phyloP scores from a whole-genome alignment of 352 stramenopile species.

The Phytophthora sp. region DNA sequence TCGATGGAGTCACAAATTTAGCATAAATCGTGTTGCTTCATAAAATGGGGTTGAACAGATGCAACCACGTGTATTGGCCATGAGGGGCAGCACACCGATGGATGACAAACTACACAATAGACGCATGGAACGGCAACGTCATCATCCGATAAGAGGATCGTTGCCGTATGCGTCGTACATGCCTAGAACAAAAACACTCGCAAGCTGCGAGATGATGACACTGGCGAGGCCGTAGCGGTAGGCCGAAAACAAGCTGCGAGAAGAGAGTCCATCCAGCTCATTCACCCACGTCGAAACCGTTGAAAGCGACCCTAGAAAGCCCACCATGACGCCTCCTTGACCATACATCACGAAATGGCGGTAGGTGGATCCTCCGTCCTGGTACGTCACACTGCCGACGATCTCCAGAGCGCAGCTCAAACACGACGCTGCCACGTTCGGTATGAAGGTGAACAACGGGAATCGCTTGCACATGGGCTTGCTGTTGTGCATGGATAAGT shows the following conservation, averaged over 20 bases:
- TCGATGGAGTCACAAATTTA: too few species aligned
- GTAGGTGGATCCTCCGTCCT: constrained; percentile 33
- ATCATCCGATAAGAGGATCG: constrained; percentile 41
- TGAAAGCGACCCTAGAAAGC: constrained; percentile 70
- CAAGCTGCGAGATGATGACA: constrained; percentile 56
- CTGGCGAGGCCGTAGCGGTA: constrained; percentile 61
- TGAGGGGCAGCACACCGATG: constrained; percentile 7
- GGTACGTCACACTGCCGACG: constrained; percentile 38
- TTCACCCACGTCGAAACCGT: constrained; percentile 76
- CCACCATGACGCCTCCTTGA: constrained; percentile 50
- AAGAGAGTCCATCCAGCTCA: constrained; percentile 59
- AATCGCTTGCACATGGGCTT: constrained; percentile 56
- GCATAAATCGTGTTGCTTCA: too few species aligned
- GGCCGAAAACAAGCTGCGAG: constrained; percentile 49
- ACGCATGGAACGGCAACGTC: background rate
- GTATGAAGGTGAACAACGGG: constrained; percentile 69
- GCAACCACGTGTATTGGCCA: constrained; percentile 13
- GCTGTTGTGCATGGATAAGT: constrained; percentile 60
- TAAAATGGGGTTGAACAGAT: constrained; percentile 13
- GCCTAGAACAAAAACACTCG: constrained; percentile 63
- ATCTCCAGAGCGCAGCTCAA: constrained; percentile 55
- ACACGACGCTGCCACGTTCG: constrained; percentile 60
- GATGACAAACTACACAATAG: constrained; percentile 32
- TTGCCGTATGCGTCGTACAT: constrained; percentile 50
- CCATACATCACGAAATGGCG: constrained; percentile 52